A percentile compares a stretch with the other conserved stretches of the same genome.
Conservation (phyloP, 83 land plant genomes). For the Diphasiastrum complanatum region DNA sequence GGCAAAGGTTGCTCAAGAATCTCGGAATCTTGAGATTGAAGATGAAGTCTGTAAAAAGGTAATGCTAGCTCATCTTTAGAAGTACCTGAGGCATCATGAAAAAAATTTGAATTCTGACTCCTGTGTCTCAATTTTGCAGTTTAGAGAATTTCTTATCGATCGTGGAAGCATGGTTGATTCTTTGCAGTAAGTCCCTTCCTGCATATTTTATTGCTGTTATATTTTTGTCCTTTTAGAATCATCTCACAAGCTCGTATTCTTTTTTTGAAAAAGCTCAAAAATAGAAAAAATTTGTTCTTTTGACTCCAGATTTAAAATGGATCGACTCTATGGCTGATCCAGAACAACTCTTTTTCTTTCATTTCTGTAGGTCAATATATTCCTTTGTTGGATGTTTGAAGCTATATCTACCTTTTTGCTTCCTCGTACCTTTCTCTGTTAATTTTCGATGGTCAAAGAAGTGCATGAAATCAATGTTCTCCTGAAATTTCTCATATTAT, state of each 20-base stretch:
- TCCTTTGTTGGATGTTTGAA: too few species aligned
- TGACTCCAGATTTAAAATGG: too few species aligned
- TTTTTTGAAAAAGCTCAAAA: too few species aligned
- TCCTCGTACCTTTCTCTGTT: too few species aligned
- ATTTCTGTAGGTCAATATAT: too few species aligned
- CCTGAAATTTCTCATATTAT: too few species aligned
- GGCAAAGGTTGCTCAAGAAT: slow-evolving; percentile 62
- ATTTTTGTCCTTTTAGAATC: background rate
- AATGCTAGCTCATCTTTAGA: background rate
- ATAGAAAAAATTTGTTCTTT: too few species aligned
- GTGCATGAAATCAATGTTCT: too few species aligned
- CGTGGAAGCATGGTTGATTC: slow-evolving; percentile 59
- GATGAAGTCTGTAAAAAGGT: slow-evolving; percentile 79
- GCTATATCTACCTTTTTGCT: too few species aligned
- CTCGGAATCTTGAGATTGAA: slow-evolving; percentile 51
- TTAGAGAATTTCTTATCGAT: slow-evolving; percentile 64
- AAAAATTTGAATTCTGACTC: background rate
- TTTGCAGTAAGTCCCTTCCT: slow-evolving; percentile 58
- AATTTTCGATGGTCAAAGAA: too few species aligned
- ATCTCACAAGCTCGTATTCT: background rate
- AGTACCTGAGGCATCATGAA: background rate
- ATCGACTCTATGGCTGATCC: too few species aligned
- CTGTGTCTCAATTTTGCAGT: slow-evolving; percentile 35
- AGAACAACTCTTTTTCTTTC: too few species aligned
- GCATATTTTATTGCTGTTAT: background rate